Base-by-base conservation (phyloP, 192 early-diverging fungal species). In the Backusella sp. region DNA sequence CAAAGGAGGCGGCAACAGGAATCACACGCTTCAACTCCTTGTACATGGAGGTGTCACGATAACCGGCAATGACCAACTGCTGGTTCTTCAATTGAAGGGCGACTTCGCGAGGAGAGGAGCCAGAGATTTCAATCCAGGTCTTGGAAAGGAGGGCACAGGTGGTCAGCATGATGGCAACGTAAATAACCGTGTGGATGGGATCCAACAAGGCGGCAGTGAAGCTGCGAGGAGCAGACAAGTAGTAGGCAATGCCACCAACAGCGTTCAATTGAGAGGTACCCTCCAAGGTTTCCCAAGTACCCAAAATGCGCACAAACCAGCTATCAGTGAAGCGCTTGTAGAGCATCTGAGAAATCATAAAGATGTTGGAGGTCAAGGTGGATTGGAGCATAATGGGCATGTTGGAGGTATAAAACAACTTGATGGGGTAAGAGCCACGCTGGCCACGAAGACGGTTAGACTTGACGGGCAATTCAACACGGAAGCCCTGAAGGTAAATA, bases 341-440 rank as follows among this genome's bases (percentile, higher is more conserved):
- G 75, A 99, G 88, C 84, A 98, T 89, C 90, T 99, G 98, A 34
- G 96, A 98, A 84, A 99, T 95, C 89, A 99, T 94, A 84, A 97
- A 99, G 72, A 98, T 88, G 78, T 99, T 95, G 72, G 96, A 97
- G 41, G 95, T 93, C 74, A 99, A 87, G 49, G 98, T 96, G 36
- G 97, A 98, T 86, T 98, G 97, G 73, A 98, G 92, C 98, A 99
- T 99, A 82, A 99, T 98, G 67, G 98, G 96, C 98, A 99, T 99
- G 89, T 99, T 99, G 78, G 97, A 98, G 37, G 98, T 99, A 90
- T 99, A 99, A 87, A 99, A 99, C 56, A 99, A 88, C 91, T 99
- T 99, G 92, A 99, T 91, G 69, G 98, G 98, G 88, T 97, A 99
- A 74, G 96, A 90, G 23, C 97, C 97, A 79, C 95, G 95, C 84